phyloP scores from a whole-genome alignment of 441 rosid species.

The Gossypium gossypioides region DNA sequence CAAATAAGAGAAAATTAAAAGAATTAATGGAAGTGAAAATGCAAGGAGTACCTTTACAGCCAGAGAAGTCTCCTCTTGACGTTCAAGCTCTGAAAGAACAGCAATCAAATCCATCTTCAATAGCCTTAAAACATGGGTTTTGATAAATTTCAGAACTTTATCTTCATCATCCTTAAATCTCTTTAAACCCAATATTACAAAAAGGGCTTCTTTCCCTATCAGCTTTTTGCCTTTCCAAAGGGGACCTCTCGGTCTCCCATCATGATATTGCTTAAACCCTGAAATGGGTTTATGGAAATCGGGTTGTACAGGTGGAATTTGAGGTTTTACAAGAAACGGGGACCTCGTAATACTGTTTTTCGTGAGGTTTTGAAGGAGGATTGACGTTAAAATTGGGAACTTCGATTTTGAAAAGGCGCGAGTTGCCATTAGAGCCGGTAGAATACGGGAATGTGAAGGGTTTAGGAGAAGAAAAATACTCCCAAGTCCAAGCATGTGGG shows the following conservation, averaged over 20 bases:
- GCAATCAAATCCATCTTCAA: conserved; percentile 75
- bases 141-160: conserved; percentile 59
- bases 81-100: conserved; percentile 73
- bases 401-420: conserved; percentile 13
- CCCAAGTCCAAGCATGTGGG: neutral
- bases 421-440: neutral
- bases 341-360: neutral
- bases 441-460: neutral
- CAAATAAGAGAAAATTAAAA: neutral
- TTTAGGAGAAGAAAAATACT: neutral
- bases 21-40: neutral
- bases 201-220: conserved; percentile 81
- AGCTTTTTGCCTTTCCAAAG: conserved; percentile 94
- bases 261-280: conserved; percentile 56
- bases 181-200: conserved; percentile 65
- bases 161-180: conserved; percentile 74
- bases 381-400: neutral
- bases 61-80: conserved; percentile 67
- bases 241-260: conserved; percentile 93
- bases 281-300: conserved; percentile 14
- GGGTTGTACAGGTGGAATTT: conserved; percentile 9
- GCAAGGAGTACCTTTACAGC: conserved; percentile 47
- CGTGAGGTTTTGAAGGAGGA: conserved; percentile 5
- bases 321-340: conserved; percentile 17
- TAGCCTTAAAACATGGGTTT: conserved; percentile 65